These are phyloP conservation scores for Cinnamomum chago DNA, from an alignment of 164 flowering plant species.

Conservation along the genomic window DNA sequence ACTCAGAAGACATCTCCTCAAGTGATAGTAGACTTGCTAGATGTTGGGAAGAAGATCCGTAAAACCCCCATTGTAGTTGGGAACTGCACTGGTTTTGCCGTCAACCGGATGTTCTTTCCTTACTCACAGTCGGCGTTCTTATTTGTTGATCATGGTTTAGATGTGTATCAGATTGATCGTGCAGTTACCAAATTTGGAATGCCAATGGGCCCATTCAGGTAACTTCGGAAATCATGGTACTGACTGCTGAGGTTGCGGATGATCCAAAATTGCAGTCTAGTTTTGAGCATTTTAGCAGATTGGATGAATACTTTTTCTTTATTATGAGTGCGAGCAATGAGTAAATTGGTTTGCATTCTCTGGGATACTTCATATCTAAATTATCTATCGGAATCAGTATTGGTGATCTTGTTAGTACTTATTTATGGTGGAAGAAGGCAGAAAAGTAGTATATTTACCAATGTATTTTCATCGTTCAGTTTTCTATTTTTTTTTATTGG, in stretches of 20 bases:
- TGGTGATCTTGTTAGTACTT: neutral
- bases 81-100: slow-evolving; percentile 96
- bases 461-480: neutral
- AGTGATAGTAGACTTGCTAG: slow-evolving; percentile 77
- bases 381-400: neutral
- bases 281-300: neutral
- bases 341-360: neutral
- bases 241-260: neutral
- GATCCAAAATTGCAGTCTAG: neutral
- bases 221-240: neutral
- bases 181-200: slow-evolving; percentile 87
- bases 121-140: slow-evolving; percentile 74
- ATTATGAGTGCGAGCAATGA: no score
- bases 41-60: slow-evolving; percentile 76
- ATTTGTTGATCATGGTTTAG: slow-evolving; percentile 76
- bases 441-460: neutral
- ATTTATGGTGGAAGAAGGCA: neutral
- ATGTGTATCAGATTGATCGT: slow-evolving; percentile 70
- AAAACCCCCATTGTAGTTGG: slow-evolving; percentile 96
- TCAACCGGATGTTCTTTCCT: slow-evolving; percentile 92
- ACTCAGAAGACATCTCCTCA: slow-evolving; percentile 82
- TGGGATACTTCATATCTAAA: neutral
- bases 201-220: slow-evolving; percentile 99
- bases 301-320: neutral
- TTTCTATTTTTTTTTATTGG: neutral